These are phyloP conservation scores for Acacia confusa DNA, from an alignment of 306 rosid species.

Conservation along the genomic window DNA sequence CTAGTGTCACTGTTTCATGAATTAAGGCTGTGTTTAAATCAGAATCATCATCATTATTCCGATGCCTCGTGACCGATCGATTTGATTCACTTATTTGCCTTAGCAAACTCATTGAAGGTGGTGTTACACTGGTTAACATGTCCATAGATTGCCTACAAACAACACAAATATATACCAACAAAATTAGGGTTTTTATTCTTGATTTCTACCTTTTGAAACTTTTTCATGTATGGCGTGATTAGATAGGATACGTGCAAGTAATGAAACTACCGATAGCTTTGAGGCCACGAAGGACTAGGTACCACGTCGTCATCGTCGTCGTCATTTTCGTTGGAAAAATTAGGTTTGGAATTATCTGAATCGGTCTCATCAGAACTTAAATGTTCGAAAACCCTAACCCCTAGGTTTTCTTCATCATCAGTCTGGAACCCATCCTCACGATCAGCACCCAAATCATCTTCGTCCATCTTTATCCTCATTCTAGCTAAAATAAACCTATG, in stretches of 20 bases:
- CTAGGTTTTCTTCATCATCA: constrained; percentile 71
- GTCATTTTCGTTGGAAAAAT: constrained; percentile 26
- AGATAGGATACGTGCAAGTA: neutral
- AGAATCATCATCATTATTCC: constrained; percentile 27
- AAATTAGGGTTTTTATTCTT: neutral
- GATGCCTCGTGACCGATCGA: constrained; percentile 11
- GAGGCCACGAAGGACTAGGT: constrained; percentile 51
- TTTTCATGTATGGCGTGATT: too few species aligned
- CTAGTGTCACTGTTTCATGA: constrained; percentile 15
- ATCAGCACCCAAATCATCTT: constrained; percentile 50
- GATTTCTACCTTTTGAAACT: too few species aligned
- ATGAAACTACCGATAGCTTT: constrained; percentile 50
- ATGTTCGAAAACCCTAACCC: constrained; percentile 35
- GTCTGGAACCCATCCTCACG: constrained; percentile 55
- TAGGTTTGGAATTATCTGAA: constrained; percentile 38
- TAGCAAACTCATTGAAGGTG: constrained; percentile 41
- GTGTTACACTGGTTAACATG: constrained; percentile 55
- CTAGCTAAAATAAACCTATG: neutral
- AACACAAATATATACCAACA: too few species aligned
- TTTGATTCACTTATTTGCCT: constrained; percentile 22
- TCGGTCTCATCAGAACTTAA: constrained; percentile 44
- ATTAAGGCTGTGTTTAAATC: constrained; percentile 36
- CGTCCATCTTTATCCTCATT: constrained; percentile 45
- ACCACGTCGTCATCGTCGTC: constrained; percentile 3
- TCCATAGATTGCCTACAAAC: constrained; percentile 58